Evolutionary conservation across 192 early-diverging fungal species (phyloP), one percentile per base, ranked within the genome.

Genomic region (Chytriomyces confervae): DNA sequence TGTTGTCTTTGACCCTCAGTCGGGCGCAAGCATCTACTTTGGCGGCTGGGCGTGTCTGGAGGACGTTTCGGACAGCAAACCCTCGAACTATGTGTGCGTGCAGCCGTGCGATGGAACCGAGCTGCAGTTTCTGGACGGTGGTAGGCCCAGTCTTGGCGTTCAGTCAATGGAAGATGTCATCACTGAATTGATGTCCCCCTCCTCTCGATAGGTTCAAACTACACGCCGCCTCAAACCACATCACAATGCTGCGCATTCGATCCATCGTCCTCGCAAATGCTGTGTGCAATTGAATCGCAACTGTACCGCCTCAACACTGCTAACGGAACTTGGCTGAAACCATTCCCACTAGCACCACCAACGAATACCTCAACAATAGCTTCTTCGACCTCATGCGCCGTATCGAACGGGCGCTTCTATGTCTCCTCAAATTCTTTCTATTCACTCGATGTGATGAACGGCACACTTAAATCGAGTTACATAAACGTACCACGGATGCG

Each of bases 231-330:
- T 11, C 74, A 64, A 6, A 49, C 64, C 4, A 43, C 62, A 7
- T 76, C 66, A n/a, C 74, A 76, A 46, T 76, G 74, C 36, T 76
- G 74, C 49, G 74, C 74, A 11, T 16, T 76, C 24, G 46, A 76
- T 49, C 23, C 74, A 36, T 10, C 20, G 10, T 44, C 74, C 7
- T 66, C 74, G 23, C 13, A 24, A 20, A 66, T 66, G 63, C 46
- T 36, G 20, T 76, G 74, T 49, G 24, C 36, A 36, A 36, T 36
- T 36, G 36, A 36, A 36, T 36, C 36, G 4, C 36, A 36, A 36
- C 36, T 36, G 36, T 36, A 36, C 36, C 36, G 36, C 36, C 36
- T 36, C 36, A 36, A 36, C 36, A 36, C 36, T 36, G 36, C 36
- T 36, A 36, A 36, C 36, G 36, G 36, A 36, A 36, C 36, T 36